Base-by-base conservation (phyloP, 371 early-diverging fungal genomes). In the Coemansia sp. region DNA sequence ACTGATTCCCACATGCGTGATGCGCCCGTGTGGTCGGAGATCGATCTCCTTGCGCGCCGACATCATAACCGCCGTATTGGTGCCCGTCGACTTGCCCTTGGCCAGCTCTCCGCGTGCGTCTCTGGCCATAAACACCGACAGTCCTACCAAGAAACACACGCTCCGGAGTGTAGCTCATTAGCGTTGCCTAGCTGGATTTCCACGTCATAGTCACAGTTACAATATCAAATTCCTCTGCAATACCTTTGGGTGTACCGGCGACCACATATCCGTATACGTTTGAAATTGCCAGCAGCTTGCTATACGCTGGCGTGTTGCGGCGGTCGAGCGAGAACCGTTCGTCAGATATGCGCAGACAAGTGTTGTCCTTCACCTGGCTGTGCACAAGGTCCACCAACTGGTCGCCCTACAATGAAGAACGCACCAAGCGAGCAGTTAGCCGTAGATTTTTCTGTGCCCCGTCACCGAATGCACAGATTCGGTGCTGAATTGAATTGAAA, bases 181-280 rank as follows among this genome's bases (percentile, higher is more conserved):
- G 20, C 20, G 1, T 20, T 20, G 20, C 20, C 20, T 20, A 20
- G 20, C 20, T 20, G 20, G 1, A 20, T 20, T 20, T 20, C 20
- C 20, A 20, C 20, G 20, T 1, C 20, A 20, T 20, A 20, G 20
- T 20, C 20, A 1, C 20, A 20, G 20, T 20, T 0, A 20, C 20
- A 20, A 20, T 1, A 20, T 20, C 20, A 20, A 20, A 20, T 20
- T 20, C 20, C 20, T 1, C 20, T 20, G 20, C 20, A 20, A 20
- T 52, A 55, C 55, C 65, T 30, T 49, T 52, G 35, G 67, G 62
- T 16, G 70, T 63, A 1, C 72, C 69, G 12, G 66, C 77, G 4
- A 77, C 72, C 26, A 66, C 55, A 50, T 78, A 78, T 9, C 78
- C 78, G 49, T 69, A 78, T n/a, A 30, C 61, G 61, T 68, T 78